A percentile compares a stretch with the other conserved stretches of the same genome.
Conservation (phyloP, 257 asterid genomes). For the Solanum virginianum region DNA sequence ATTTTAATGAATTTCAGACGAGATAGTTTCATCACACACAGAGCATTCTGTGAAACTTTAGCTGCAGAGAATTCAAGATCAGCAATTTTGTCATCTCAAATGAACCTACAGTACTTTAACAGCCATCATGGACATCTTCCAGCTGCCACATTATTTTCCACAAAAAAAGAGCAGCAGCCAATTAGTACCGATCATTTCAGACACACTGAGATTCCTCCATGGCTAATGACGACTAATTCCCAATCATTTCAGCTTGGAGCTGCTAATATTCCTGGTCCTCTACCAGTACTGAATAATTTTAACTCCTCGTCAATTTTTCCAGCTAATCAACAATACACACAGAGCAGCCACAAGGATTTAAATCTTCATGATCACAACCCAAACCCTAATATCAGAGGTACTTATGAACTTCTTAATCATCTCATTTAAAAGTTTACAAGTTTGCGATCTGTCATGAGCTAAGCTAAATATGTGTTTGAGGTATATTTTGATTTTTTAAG, state of each 20-base stretch:
- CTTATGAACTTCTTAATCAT: neutral
- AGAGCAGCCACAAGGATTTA: neutral
- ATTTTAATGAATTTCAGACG: constrained; percentile 32
- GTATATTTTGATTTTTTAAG: neutral
- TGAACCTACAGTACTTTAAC: constrained; percentile 17
- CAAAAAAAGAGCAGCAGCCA: constrained; percentile 74
- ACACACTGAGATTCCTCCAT: constrained; percentile 43
- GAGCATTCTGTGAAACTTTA: constrained; percentile 85
- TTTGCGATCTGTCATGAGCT: neutral
- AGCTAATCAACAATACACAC: constrained; percentile 5
- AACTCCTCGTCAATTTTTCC: constrained; percentile 19
- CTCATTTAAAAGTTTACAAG: neutral
- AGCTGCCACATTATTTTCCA: constrained; percentile 10
- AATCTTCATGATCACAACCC: constrained; percentile 23
- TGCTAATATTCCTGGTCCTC: constrained; percentile 4
- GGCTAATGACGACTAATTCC: constrained; percentile 32
- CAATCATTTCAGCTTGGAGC: constrained; percentile 7
- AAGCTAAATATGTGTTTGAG: no score
- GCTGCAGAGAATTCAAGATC: constrained; percentile 60
- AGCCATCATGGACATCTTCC: constrained; percentile 11
- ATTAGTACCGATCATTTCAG: constrained; percentile 18
- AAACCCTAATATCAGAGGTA: constrained; percentile 44
- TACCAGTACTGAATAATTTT: constrained; percentile 17
- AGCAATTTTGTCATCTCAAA: constrained; percentile 19
- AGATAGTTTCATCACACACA: constrained; percentile 88